Base-by-base conservation (phyloP, 306 rosid genomes). In the Abrus precatorius region DNA sequence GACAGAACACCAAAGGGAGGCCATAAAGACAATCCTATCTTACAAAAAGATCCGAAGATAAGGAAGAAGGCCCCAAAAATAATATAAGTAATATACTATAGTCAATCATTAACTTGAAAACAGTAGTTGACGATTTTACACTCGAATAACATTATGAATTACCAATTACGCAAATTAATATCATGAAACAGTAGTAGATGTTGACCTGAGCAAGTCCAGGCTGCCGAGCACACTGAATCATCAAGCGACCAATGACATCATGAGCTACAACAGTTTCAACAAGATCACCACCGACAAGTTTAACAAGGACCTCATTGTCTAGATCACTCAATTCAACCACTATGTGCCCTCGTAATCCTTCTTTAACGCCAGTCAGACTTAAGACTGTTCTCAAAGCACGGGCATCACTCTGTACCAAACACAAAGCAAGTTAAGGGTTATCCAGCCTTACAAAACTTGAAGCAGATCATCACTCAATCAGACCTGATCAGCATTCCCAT, bases 401-500 rank as follows among this genome's bases (percentile, higher is more conserved):
- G 48, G 98, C 98, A 88, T 94, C 98, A 75, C 98, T 94, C 98
- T 94, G 92, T 82, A 75, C 54, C 77, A 84, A 82, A 75, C 77
- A 57, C 85, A 78, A 63, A 80, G 49, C 61, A 69, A 71, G 78
- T 85, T 44, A 84, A 62, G 29, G 56, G 59, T 28, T 54, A 77
- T 74, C 43, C 76, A 69, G 40, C 66, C 87, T 8, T 43, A 82
- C 74, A 45, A 59, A 60, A 57, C 80, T 84, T 70, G 27, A 43
- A 75, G 53, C 66, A 85, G 9, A 78, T 38, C 69, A 66, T 73
- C 72, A 77, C 67, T 82, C 65, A 72, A 43, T 74, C 79, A 82
- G 80, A 92, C 98, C 95, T 92, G 97, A 88, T 94, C 98, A 83
- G 98, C 97, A 83, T 92, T 94, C 80, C 97, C 98, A 84, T 94